Conservation (phyloP, 1,284 basidiomycete species). For the Ustilago tritici region DNA sequence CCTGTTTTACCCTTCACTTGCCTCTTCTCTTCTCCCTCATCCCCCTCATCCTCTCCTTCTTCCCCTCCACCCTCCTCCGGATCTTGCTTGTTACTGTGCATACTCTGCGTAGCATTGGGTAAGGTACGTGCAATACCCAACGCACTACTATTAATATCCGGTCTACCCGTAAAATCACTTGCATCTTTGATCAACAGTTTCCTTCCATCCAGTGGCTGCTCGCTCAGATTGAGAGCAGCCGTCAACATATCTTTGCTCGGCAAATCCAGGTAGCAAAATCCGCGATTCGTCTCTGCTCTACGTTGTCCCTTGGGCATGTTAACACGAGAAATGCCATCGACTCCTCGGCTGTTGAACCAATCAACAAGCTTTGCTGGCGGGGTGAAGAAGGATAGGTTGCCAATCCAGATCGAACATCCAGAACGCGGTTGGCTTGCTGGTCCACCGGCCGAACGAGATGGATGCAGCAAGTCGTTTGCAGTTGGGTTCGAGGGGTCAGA, state of each 20-base stretch:
- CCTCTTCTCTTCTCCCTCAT: background rate
- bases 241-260: conserved; percentile 79
- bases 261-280: conserved; percentile 97
- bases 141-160: conserved; percentile 59
- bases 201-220: conserved; percentile 84
- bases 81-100: conserved; percentile 11
- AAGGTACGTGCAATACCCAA: conserved; percentile 35
- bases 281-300: conserved; percentile 73
- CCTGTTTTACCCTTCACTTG: conserved; percentile 62
- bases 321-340: conserved; percentile 72
- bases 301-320: conserved; percentile 73
- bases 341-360: conserved; percentile 58
- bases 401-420: conserved; percentile 77
- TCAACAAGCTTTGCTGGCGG: conserved; percentile 50
- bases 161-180: conserved; percentile 70
- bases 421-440: conserved; percentile 21
- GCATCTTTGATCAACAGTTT: conserved; percentile 93
- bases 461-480: conserved; percentile 37
- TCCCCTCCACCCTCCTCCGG: background rate
- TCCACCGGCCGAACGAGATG: conserved; percentile 15
- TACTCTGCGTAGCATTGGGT: conserved; percentile 1
- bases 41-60: conserved; percentile 3
- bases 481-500: conserved; percentile 6
- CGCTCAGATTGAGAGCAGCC: conserved; percentile 82
- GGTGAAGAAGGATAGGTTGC: conserved; percentile 65